A percentile compares a stretch with the other conserved stretches of the same genome.
phyloP scores from a whole-genome alignment of 23 red algal species.

The Gracilariopsis chorda region DNA sequence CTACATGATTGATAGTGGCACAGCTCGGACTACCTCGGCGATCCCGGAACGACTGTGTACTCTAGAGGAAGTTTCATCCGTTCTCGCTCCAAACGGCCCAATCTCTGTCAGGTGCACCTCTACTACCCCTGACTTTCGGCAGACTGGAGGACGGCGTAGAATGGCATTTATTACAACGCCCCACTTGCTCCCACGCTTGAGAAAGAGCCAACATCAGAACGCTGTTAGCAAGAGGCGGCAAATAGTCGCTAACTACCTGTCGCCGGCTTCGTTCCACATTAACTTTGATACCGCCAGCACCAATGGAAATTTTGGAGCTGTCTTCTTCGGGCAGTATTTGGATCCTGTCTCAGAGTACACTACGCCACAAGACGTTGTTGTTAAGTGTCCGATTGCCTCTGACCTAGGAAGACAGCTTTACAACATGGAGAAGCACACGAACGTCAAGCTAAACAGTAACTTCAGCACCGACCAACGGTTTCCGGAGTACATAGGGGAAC shows the following conservation, averaged over 20 bases:
- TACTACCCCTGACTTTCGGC: too few species aligned
- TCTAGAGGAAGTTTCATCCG: too few species aligned
- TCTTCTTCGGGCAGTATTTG: constrained; percentile 56
- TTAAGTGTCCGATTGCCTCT: constrained; percentile 66
- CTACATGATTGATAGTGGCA: too few species aligned
- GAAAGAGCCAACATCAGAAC: background rate
- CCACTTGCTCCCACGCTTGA: background rate
- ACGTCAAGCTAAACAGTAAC: constrained; percentile 63
- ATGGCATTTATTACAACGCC: background rate
- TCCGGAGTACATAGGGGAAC: constrained; percentile 61
- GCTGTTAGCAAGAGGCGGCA: background rate
- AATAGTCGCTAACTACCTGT: constrained; percentile 18
- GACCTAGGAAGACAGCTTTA: constrained; percentile 61
- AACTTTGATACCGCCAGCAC: background rate
- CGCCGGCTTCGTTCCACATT: constrained; percentile 25
- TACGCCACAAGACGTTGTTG: constrained; percentile 33
- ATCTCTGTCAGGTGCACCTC: too few species aligned
- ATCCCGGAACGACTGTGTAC: too few species aligned
- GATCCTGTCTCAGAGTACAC: background rate
- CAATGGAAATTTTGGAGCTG: constrained; percentile 60
- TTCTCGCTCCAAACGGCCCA: too few species aligned
- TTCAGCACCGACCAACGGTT: background rate
- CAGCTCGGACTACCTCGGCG: too few species aligned
- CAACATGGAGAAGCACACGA: constrained; percentile 76
- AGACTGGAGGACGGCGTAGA: too few species aligned